These are phyloP conservation scores for Cotoneaster glaucophyllus DNA, from an alignment of 306 rosid genomes.

Conservation along the genomic window DNA sequence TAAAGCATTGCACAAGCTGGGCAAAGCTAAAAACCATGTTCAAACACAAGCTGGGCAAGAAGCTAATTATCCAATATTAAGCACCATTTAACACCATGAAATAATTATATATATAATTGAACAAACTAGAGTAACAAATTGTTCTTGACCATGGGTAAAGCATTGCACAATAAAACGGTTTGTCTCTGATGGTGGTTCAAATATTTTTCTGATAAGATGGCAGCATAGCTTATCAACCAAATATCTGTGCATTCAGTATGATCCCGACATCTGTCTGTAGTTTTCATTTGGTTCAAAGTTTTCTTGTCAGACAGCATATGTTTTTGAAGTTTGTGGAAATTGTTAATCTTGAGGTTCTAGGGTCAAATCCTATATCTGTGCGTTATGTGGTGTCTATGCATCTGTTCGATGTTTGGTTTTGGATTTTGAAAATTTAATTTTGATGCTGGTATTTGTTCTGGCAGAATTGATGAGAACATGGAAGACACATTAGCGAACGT, in stretches of 20 bases:
- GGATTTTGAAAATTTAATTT: background rate
- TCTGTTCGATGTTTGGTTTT: background rate
- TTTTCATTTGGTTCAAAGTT: background rate
- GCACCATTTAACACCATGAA: background rate
- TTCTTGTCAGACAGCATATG: background rate
- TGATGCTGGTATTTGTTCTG: constrained; percentile 9
- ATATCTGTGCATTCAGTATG: background rate
- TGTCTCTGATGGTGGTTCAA: background rate
- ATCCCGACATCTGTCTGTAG: background rate
- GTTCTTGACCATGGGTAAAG: background rate
- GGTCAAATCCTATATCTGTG: background rate
- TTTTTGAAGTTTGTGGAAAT: background rate
- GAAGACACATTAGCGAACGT: constrained; percentile 85
- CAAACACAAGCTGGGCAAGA: background rate
- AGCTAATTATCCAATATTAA: background rate
- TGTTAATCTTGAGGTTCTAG: background rate
- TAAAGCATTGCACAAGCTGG: no score
- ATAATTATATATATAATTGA: background rate
- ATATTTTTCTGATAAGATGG: background rate
- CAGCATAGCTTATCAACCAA: background rate
- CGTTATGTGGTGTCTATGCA: background rate
- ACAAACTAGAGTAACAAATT: background rate
- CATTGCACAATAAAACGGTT: no score
- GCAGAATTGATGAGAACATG: constrained; percentile 97
- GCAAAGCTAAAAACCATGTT: background rate